These are phyloP conservation scores for Ophiocordyceps australis DNA, from an alignment of 2,329 filamentous ascomycete genomes.

Conservation along the genomic window DNA sequence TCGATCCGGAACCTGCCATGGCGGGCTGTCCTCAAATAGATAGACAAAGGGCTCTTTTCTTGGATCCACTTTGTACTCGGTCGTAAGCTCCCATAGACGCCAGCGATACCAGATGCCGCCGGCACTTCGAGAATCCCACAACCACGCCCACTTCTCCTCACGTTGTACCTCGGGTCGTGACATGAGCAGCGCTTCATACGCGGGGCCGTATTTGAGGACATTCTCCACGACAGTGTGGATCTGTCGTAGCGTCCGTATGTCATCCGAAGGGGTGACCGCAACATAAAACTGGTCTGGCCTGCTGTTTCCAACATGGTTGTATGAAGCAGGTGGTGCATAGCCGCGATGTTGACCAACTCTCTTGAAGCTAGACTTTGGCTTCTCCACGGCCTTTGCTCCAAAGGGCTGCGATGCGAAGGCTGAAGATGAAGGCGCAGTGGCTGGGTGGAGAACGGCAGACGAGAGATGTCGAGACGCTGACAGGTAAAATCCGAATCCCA, in stretches of 20 bases:
- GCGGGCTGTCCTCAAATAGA: constrained; percentile 58
- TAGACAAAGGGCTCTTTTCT: constrained; percentile 36
- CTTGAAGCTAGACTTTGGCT: too few species aligned
- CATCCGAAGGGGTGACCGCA: constrained; percentile 55
- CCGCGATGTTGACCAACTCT: constrained; percentile 31
- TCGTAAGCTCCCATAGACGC: constrained; percentile 76
- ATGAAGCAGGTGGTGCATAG: constrained; percentile 64
- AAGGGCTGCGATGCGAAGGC: constrained; percentile 43
- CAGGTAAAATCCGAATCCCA: constrained; percentile 71
- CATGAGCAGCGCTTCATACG: constrained; percentile 90
- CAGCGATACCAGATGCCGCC: constrained; percentile 86
- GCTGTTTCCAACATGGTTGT: constrained; percentile 23
- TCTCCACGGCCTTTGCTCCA: constrained; percentile 51
- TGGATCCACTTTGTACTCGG: constrained; percentile 31
- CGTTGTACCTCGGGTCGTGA: constrained; percentile 63
- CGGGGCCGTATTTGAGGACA: constrained; percentile 60
- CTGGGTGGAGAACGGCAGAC: constrained; percentile 40
- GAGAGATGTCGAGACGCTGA: constrained; percentile 69
- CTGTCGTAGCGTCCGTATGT: constrained; percentile 61
- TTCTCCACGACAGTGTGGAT: constrained; percentile 81
- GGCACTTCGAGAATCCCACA: constrained; percentile 68
- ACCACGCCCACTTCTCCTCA: constrained; percentile 84
- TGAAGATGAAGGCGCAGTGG: constrained; percentile 20
- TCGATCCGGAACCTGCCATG: constrained; percentile 61
- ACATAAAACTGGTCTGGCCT: constrained; percentile 40